phyloP scores from a whole-genome alignment of 1,139 yeast species.

The Kodamaea arcana region DNA sequence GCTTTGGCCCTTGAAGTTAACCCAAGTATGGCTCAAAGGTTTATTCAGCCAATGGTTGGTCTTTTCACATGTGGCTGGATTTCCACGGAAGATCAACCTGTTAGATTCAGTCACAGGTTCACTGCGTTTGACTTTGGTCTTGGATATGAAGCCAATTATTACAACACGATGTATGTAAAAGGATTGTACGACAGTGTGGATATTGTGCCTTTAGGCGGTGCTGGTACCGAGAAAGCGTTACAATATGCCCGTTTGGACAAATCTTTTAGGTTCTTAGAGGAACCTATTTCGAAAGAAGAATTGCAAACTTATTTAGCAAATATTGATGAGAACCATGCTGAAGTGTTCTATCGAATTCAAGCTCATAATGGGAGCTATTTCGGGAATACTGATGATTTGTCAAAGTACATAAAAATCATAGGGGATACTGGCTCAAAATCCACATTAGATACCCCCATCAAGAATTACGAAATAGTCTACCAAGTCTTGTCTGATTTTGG shows the following conservation, averaged over 20 bases:
- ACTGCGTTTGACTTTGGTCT: background rate
- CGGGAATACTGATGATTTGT: conserved; percentile 4
- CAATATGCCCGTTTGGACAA: background rate
- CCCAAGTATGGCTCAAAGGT: background rate
- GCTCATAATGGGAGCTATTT: background rate
- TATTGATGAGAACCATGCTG: background rate
- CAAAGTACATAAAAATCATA: background rate
- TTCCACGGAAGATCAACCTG: background rate
- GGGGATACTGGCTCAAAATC: background rate
- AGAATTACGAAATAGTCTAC: background rate
- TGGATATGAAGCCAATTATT: background rate
- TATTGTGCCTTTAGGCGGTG: background rate
- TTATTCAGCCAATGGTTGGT: background rate
- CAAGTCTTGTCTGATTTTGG: background rate
- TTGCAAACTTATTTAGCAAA: background rate
- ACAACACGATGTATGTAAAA: background rate
- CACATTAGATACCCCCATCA: conserved; percentile 1
- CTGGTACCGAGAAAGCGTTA: background rate
- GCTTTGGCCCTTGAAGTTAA: background rate
- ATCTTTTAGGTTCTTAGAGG: background rate
- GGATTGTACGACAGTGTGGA: background rate
- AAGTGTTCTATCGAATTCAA: background rate
- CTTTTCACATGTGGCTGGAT: conserved; percentile 1
- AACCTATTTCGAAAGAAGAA: background rate
- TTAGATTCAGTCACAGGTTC: background rate